Base-by-base conservation (phyloP, 2,329 filamentous ascomycete species). In the Curvularia verruculosa region DNA sequence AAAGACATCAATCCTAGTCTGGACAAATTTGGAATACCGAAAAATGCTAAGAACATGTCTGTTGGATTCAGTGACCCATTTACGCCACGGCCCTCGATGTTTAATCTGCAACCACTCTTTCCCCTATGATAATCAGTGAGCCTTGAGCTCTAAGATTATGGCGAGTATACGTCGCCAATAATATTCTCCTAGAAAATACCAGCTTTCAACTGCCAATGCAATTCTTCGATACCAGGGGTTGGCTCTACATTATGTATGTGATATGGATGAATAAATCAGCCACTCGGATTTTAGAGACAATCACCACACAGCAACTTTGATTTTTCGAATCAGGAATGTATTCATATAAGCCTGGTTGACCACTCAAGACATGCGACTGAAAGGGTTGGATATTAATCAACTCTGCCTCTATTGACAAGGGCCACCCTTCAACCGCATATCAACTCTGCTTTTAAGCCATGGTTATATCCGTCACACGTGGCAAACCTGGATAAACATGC, bases 221-320 rank as follows among this genome's bases (percentile, higher is more conserved):
- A 53, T 51, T 58, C 52, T 23, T 43, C 47, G 64, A 61, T 61
- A 57, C 62, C 65, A 52, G 45, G 36, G 56, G 19, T 68, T 37
- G 69, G 71, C 67, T 53, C 40, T 59, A 59, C 52, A 64, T 55
- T 67, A 49, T 60, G 60, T 49, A 61, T 60, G 68, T 58, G 72
- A 65, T 72, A 49, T 68, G 71, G 70, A n/a, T 74, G 72, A 74
- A 73, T 64, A 3, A 31, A 29, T 15, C 46, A 48, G 53, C 68
- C 68, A 67, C 57, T 69, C 61, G 66, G 37, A 64, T 6, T 8
- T 48, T 10, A 49, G 41, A 48, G 48, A 61, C 61, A n/a, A 44
- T 31, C 53, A 52, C 63, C 58, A 63, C 54, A 49, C 19, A 12
- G 12, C 54, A 40, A 45, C 45, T 47, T 45, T 40, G 58, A 48